Base-by-base conservation (phyloP, 179 eudicot species). In the Drosera spatulata region DNA sequence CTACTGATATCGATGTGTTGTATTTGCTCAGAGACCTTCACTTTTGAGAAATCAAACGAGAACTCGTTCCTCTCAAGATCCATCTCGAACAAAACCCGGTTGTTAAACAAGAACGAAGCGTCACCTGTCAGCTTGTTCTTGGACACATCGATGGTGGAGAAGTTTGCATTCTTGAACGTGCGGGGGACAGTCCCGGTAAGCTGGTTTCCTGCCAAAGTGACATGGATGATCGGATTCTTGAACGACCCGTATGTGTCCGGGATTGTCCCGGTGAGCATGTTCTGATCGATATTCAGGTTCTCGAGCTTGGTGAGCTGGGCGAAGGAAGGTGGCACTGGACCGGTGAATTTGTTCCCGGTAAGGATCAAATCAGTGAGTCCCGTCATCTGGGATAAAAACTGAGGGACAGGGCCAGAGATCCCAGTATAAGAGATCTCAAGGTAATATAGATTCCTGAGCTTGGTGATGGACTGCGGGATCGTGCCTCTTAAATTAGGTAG, bases 121-220 rank as follows among this genome's bases (percentile, higher is more conserved):
- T 80, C 88, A 1, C 91, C 91, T 2, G 68, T 65, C 7, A 85
- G 65, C 59, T 51, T 64, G 71, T 85, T 85, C 0, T 74, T 50
- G 1, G 77, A 64, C 2, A 85, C 42, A 61, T 76, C 76, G 2
- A 85, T n/a, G 7, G 0, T 6, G 2, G 63, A 13, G 46, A 72
- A 62, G 44, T 73, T 66, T 2, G 64, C 53, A 2, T 42, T 39
- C 4, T 78, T 77, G 0, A 79, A 59, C 2, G 81, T 69, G 10
- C 51, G 64, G 1, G 93, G 88, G 50, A 82, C 59, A 2, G 63
- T 15, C 0, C 93, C 93, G 0, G 85, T 56, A 1, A 80, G 74
- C 50, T 63, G 63, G 68, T 84, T 81, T 52, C 68, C 71, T 0
- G 82, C 70, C 3, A 79, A 71, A 22, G 46, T 37, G 6, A 85